These are phyloP conservation scores for Neurospora cerealis DNA, from an alignment of 495 filamentous ascomycete genomes.

Conservation along the genomic window DNA sequence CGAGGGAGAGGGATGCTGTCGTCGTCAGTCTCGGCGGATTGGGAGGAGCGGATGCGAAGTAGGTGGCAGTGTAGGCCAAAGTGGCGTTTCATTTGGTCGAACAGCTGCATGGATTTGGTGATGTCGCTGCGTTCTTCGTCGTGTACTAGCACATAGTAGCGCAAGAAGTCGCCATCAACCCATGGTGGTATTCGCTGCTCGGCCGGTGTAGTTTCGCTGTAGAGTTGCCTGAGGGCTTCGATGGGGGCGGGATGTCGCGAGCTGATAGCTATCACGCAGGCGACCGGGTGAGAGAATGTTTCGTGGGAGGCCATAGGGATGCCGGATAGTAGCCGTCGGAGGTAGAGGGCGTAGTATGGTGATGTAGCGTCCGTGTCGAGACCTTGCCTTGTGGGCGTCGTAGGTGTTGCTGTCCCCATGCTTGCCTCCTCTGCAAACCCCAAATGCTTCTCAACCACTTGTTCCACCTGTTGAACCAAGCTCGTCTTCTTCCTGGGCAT, in stretches of 20 bases:
- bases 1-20: slow-evolving; percentile 72
- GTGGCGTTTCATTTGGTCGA: slow-evolving; percentile 96
- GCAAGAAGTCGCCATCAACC: slow-evolving; percentile 78
- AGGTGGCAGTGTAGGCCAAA: slow-evolving; percentile 94
- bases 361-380: slow-evolving; percentile 34
- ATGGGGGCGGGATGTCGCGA: slow-evolving; percentile 73
- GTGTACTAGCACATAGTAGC: slow-evolving; percentile 96
- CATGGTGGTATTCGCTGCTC: slow-evolving; percentile 61
- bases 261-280: slow-evolving; percentile 92
- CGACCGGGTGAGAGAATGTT: slow-evolving; percentile 88
- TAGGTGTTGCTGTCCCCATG: slow-evolving; percentile 26
- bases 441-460: slow-evolving; percentile 43
- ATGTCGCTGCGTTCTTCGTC: slow-evolving; percentile 94
- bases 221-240: slow-evolving; percentile 72
- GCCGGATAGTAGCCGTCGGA: slow-evolving; percentile 73
- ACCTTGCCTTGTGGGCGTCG: slow-evolving; percentile 25
- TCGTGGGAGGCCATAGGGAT: slow-evolving; percentile 71
- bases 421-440: slow-evolving; percentile 40
- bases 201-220: slow-evolving; percentile 62
- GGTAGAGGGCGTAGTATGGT: slow-evolving; percentile 69
- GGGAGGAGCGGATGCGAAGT: slow-evolving; percentile 69
- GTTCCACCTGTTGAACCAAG: slow-evolving; percentile 33
- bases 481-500: slow-evolving; percentile 8
- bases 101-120: slow-evolving; percentile 72
- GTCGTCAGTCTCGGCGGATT: slow-evolving; percentile 84